Evolutionary conservation across 257 asterid genomes (phyloP).

Genomic region (Petrea volubilis): DNA sequence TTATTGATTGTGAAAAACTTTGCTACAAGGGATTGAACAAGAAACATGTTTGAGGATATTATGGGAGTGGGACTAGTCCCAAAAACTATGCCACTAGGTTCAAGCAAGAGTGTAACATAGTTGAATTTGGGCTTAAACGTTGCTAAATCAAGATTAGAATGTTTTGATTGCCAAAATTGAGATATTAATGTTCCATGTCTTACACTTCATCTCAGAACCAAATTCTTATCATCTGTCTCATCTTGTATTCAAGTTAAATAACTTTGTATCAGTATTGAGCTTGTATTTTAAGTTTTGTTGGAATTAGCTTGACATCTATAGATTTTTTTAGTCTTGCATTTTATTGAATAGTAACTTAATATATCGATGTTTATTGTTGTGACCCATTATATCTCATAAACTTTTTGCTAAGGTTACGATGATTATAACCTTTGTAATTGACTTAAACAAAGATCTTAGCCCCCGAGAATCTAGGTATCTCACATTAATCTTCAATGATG

Average conservation of each 20-base stretch:
- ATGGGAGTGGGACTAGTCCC: slow-evolving; percentile 20
- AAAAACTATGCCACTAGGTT: slow-evolving; percentile 23
- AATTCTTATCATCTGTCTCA: background rate
- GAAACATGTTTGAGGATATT: slow-evolving; percentile 17
- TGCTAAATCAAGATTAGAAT: slow-evolving; percentile 15
- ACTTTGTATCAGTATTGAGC: too few species aligned
- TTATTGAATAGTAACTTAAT: too few species aligned
- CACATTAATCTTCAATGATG: background rate
- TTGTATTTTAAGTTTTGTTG: too few species aligned
- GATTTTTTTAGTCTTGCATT: too few species aligned
- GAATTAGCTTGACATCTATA: too few species aligned
- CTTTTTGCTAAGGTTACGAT: background rate
- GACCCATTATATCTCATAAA: background rate
- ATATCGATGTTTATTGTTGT: background rate
- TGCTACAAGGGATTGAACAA: background rate
- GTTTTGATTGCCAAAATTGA: slow-evolving; percentile 18
- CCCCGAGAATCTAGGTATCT: background rate
- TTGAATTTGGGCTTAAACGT: slow-evolving; percentile 8
- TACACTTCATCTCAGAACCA: background rate
- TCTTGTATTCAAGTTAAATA: too few species aligned
- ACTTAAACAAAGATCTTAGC: background rate
- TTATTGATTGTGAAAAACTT: slow-evolving; percentile 21
- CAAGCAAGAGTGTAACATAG: slow-evolving; percentile 10
- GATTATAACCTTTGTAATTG: background rate
- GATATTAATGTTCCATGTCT: background rate